Base-by-base conservation (phyloP, 768 basidiomycete species). In the Podaxis sp. region DNA sequence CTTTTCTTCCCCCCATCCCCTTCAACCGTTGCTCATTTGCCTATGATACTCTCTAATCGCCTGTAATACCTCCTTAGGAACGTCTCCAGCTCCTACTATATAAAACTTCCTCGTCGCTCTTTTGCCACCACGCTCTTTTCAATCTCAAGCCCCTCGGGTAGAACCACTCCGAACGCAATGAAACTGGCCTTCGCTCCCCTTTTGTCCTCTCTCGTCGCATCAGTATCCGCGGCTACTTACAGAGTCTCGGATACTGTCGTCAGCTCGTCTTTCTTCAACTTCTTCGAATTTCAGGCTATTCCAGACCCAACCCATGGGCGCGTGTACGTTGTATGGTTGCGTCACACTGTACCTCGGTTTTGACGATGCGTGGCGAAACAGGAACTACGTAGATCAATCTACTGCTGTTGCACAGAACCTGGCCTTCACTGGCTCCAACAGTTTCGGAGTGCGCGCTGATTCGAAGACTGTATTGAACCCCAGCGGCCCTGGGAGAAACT, bases 261-360 rank as follows among this genome's bases (percentile, higher is more conserved):
- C 13, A 79, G 82, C n/a, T 60, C 67, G 54, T 74, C 69, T 3
- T 87, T 88, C 69, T 78, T 82, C 62, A 70, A 72, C 13, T 71
- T 76, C 46, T 88, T 88, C 71, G 67, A 71, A 37, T 83, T 80
- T 69, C 73, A 84, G 66, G 75, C 75, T 3, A 81, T 83, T 37
- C 60, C 78, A 0, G 87, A 88, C 67, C 87, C 87, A 1, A 88
- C 86, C 2, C 76, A 84, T 51, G 87, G 87, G 17, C 74, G 86
- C 68, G 87, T 88, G 87, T 88, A 73, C 63, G 81, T 69, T 2
- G 1, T 13, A 7, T 56, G 7, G 10, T 28, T 22, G 54, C 57
- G 3, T 53, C 36, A 13, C 22, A 28, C 38, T 22, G 11, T 55
- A n/a, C 24, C 24, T 4, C 46, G 12, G 26, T 53, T n/a, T 8